These are phyloP conservation scores for Cryptomeria japonica DNA, from an alignment of 75 land plant species.

Conservation along the genomic window DNA sequence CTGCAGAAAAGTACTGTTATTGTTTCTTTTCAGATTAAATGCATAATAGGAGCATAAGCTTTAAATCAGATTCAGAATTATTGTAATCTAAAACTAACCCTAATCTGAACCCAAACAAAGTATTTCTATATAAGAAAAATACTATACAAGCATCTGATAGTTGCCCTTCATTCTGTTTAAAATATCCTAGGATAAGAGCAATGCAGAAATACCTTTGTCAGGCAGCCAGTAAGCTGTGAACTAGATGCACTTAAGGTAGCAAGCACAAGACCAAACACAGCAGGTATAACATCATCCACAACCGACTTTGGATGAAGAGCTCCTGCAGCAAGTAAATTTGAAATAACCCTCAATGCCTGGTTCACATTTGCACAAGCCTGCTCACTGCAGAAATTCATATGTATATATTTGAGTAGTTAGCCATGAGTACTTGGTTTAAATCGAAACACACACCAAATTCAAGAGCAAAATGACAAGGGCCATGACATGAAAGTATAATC, in stretches of 20 bases:
- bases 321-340: constrained; percentile 78
- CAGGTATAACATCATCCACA: constrained; percentile 66
- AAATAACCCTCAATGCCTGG: constrained; percentile 76
- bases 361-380: constrained; percentile 49
- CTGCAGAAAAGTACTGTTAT: constrained; percentile 41
- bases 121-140: not conserved
- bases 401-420: not conserved
- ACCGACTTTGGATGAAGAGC: constrained; percentile 55
- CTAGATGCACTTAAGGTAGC: constrained; percentile 34
- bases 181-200: not conserved
- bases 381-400: constrained; percentile 61
- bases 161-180: not conserved
- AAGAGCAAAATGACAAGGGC: not conserved
- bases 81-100: not conserved
- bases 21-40: not conserved
- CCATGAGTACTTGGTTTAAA: not conserved
- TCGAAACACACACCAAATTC: not conserved
- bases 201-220: constrained; percentile 32
- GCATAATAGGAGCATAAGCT: not conserved
- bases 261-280: constrained; percentile 54
- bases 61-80: not conserved
- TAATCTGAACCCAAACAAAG: not conserved
- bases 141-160: not conserved
- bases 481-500: not conserved
- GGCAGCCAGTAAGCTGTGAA: constrained; percentile 42